phyloP scores from a whole-genome alignment of 306 rosid species.

The Mimosa bimucronata region DNA sequence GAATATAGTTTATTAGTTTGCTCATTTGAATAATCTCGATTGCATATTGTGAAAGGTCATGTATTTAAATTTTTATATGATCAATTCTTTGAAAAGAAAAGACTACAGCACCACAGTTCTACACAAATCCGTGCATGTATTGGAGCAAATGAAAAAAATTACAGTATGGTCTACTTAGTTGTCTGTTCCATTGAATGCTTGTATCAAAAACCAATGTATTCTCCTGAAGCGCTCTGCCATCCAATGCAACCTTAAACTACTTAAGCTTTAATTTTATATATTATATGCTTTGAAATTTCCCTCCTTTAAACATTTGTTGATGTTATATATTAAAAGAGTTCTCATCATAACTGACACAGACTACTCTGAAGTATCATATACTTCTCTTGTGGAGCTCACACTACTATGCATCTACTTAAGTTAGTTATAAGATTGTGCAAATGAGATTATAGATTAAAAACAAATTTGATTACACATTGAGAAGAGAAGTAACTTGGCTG shows the following conservation, averaged over 20 bases:
- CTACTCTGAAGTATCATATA: slow-evolving; percentile 27
- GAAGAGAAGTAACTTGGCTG: slow-evolving; percentile 30
- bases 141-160: not conserved
- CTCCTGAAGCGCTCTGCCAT: not conserved
- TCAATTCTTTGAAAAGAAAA: not conserved
- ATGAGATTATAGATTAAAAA: not conserved
- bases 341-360: not conserved
- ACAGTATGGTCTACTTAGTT: not conserved
- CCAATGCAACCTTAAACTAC: slow-evolving; percentile 23
- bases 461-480: slow-evolving; percentile 24
- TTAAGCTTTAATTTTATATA: slow-evolving; percentile 13
- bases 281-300: slow-evolving; percentile 2
- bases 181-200: not conserved
- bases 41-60: not conserved
- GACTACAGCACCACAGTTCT: not conserved
- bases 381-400: slow-evolving; percentile 14
- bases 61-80: not conserved
- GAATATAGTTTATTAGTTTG: not conserved
- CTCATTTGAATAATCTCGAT: not conserved
- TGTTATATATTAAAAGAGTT: not conserved
- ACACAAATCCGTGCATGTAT: not conserved
- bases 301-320: not conserved
- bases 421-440: not conserved
- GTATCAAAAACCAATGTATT: slow-evolving; percentile 13
- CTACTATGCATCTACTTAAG: slow-evolving; percentile 20